phyloP scores from a whole-genome alignment of 106 monocot genomes.

The Dioscorea alata region DNA sequence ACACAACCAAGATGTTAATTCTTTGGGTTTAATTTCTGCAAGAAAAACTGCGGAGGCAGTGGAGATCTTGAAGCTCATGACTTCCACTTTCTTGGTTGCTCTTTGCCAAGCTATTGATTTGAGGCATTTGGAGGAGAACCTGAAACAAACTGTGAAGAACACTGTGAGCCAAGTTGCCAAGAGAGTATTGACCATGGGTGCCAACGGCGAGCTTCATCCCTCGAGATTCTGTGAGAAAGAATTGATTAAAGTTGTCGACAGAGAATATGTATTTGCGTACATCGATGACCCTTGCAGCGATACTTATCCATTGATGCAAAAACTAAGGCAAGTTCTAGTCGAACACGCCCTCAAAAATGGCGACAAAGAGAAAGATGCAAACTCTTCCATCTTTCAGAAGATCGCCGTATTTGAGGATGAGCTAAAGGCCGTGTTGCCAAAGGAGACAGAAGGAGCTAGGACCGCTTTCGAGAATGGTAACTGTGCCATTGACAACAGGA shows the following conservation, averaged over 20 bases:
- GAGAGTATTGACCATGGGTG: slow-evolving; percentile 56
- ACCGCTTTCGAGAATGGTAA: slow-evolving; percentile 31
- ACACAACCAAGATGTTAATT: slow-evolving; percentile 99
- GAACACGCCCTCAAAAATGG: slow-evolving; percentile 57
- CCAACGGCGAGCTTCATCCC: slow-evolving; percentile 65
- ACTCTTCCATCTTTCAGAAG: slow-evolving; percentile 55
- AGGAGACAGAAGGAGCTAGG: slow-evolving; percentile 47
- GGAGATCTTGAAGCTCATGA: slow-evolving; percentile 92
- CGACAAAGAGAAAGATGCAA: slow-evolving; percentile 34
- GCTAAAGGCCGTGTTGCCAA: slow-evolving; percentile 35
- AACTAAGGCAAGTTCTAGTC: slow-evolving; percentile 54
- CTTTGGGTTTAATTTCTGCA: slow-evolving; percentile 85
- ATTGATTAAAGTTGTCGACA: slow-evolving; percentile 62
- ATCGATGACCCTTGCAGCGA: slow-evolving; percentile 67
- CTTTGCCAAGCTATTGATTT: slow-evolving; percentile 90
- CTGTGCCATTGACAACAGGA: slow-evolving; percentile 33
- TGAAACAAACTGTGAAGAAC: slow-evolving; percentile 67
- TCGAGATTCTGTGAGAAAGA: slow-evolving; percentile 96
- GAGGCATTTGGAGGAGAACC: slow-evolving; percentile 86
- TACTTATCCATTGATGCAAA: slow-evolving; percentile 55
- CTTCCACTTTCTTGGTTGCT: slow-evolving; percentile 71
- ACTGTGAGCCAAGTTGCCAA: slow-evolving; percentile 57
- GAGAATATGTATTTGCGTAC: slow-evolving; percentile 72
- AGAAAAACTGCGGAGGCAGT: slow-evolving; percentile 91
- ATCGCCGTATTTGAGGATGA: slow-evolving; percentile 47